Percentiles rank a stretch among this genome's conserved stretches.
Conservation (phyloP, 345 rosid species). For the Brassica incana region DNA sequence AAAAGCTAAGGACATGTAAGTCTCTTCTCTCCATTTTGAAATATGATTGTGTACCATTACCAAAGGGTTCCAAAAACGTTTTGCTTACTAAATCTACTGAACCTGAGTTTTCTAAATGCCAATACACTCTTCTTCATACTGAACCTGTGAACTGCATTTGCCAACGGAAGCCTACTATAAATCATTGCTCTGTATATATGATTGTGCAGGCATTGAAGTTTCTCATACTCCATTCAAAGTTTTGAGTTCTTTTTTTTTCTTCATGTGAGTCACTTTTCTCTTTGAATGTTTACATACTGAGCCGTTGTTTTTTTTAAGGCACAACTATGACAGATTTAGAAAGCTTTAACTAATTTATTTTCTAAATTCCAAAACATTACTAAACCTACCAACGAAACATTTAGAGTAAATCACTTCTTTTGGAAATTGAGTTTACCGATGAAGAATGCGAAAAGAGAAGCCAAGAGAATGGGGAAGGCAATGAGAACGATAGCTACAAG, state of each 20-base stretch:
- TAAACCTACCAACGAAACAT: not conserved
- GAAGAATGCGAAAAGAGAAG: constrained; percentile 29
- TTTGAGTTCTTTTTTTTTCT: not conserved
- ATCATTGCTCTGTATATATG: not conserved
- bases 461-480: constrained; percentile 29
- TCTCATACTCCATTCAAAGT: not conserved
- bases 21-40: not conserved
- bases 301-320: not conserved
- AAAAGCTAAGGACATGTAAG: constrained; percentile 50
- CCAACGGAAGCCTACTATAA: not conserved
- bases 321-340: not conserved
- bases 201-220: not conserved
- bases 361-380: not conserved
- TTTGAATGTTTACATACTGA: not conserved
- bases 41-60: too few species aligned
- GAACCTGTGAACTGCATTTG: not conserved
- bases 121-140: not conserved
- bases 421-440: constrained; percentile 34
- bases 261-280: not conserved
- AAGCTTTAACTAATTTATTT: not conserved
- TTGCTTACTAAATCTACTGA: too few species aligned
- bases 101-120: not conserved
- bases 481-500: constrained; percentile 14
- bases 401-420: not conserved
- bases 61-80: too few species aligned